Percentiles rank a stretch among this genome's conserved stretches.
Evolutionary conservation across 2,329 filamentous ascomycete species (phyloP).

Genomic region (Hymenoscyphus fructigenus): DNA sequence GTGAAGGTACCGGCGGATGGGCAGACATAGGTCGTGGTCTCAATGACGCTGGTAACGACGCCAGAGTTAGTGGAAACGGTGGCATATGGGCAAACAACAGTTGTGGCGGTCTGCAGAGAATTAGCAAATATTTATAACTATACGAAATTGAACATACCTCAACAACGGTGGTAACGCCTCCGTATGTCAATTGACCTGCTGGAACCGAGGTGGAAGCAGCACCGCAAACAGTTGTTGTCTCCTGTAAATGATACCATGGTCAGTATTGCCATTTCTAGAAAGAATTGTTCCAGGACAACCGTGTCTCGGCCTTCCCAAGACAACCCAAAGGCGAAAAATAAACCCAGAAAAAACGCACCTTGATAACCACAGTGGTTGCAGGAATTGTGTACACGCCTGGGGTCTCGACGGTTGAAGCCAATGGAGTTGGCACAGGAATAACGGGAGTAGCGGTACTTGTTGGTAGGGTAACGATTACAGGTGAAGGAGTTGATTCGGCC

Average conservation of each 20-base stretch:
- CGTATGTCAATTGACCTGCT: slow-evolving; percentile 65
- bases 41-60: slow-evolving; percentile 53
- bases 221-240: slow-evolving; percentile 57
- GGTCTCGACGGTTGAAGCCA: slow-evolving; percentile 55
- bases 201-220: slow-evolving; percentile 61
- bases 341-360: neutral
- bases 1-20: slow-evolving; percentile 73
- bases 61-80: slow-evolving; percentile 58
- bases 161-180: slow-evolving; percentile 66
- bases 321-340: too few relatives aligned
- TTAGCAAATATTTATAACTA: neutral
- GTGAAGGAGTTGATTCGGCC: neutral
- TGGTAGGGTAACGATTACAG: slow-evolving; percentile 36
- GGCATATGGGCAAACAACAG: slow-evolving; percentile 68
- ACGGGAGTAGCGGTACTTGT: slow-evolving; percentile 36
- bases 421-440: slow-evolving; percentile 45
- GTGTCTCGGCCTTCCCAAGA: too few relatives aligned
- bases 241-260: neutral
- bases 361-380: slow-evolving; percentile 57
- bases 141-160: neutral
- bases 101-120: slow-evolving; percentile 60
- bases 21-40: slow-evolving; percentile 72
- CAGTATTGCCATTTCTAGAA: too few relatives aligned
- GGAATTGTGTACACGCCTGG: slow-evolving; percentile 75
- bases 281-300: too few relatives aligned